Evolutionary conservation across 495 filamentous ascomycete genomes (phyloP).

Genomic region (Penicillium simplicissimum): DNA sequence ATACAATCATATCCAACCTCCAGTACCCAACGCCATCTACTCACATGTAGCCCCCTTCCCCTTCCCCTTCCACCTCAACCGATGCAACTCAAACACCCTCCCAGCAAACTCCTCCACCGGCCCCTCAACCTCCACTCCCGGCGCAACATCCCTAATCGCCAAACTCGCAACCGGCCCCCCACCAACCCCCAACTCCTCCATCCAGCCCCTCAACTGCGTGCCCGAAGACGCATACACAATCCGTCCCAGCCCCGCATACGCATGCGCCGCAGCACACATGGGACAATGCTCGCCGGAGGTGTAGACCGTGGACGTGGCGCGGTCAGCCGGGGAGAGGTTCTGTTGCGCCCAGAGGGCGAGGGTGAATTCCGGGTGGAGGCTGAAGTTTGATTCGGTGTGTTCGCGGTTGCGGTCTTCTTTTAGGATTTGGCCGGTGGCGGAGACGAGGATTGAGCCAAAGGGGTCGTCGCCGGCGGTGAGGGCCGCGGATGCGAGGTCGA

Average conservation of each 20-base stretch:
- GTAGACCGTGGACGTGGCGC: conserved; percentile 30
- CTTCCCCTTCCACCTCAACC: conserved; percentile 2
- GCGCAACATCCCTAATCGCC: conserved; percentile 16
- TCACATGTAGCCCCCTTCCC: neutral
- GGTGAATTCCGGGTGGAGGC: conserved; percentile 20
- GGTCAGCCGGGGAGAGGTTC: conserved; percentile 26
- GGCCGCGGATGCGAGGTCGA: conserved; percentile 31
- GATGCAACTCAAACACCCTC: conserved; percentile 21
- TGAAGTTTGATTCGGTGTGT: conserved; percentile 17
- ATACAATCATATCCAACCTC: neutral
- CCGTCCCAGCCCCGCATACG: conserved; percentile 26
- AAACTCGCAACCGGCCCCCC: conserved; percentile 12
- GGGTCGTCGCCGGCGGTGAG: conserved; percentile 34
- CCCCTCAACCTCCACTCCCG: conserved; percentile 17
- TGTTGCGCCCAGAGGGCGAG: conserved; percentile 21
- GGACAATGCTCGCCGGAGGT: conserved; percentile 40
- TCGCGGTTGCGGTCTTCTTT: conserved; percentile 23
- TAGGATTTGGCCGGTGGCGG: conserved; percentile 10
- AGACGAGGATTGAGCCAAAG: conserved; percentile 29
- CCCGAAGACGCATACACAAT: conserved; percentile 32
- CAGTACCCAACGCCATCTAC: neutral
- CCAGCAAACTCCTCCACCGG: conserved; percentile 15
- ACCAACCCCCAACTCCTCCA: conserved; percentile 10
- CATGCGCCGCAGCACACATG: conserved; percentile 37
- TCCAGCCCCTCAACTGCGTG: conserved; percentile 17